phyloP scores from a whole-genome alignment of 345 rosid species.

The Cardamine chenopodiifolia region DNA sequence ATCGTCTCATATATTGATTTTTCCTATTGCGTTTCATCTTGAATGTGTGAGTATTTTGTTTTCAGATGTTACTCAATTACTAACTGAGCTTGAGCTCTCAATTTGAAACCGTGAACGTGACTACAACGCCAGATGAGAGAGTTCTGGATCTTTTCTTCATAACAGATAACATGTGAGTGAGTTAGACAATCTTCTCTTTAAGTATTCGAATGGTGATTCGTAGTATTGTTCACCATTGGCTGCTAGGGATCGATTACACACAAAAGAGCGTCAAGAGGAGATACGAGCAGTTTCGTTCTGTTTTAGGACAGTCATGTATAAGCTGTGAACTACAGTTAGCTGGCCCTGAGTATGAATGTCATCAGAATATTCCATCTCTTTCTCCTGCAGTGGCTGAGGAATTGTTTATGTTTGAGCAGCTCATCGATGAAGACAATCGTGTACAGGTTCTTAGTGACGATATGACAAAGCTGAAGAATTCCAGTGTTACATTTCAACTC shows the following conservation, averaged over 20 bases:
- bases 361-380: slow-evolving; percentile 58
- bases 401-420: slow-evolving; percentile 52
- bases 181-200: not conserved
- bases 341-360: slow-evolving; percentile 65
- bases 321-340: slow-evolving; percentile 77
- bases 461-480: slow-evolving; percentile 58
- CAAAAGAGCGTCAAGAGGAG: slow-evolving; percentile 60
- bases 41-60: slow-evolving; percentile 26
- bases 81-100: slow-evolving; percentile 81
- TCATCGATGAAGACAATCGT: slow-evolving; percentile 54
- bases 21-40: not conserved
- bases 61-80: slow-evolving; percentile 78
- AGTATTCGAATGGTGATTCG: not conserved
- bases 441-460: slow-evolving; percentile 67
- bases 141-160: slow-evolving; percentile 86
- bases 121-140: slow-evolving; percentile 74
- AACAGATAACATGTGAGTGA: slow-evolving; percentile 72
- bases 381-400: slow-evolving; percentile 62
- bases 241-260: slow-evolving; percentile 73
- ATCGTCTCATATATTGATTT: not conserved
- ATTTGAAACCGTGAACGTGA: slow-evolving; percentile 89
- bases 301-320: slow-evolving; percentile 73
- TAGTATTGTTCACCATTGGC: not conserved
- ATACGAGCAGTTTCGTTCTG: slow-evolving; percentile 58
- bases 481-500: slow-evolving; percentile 57